Conservation (phyloP, 768 basidiomycete genomes). For the Mycena kentingensis region DNA sequence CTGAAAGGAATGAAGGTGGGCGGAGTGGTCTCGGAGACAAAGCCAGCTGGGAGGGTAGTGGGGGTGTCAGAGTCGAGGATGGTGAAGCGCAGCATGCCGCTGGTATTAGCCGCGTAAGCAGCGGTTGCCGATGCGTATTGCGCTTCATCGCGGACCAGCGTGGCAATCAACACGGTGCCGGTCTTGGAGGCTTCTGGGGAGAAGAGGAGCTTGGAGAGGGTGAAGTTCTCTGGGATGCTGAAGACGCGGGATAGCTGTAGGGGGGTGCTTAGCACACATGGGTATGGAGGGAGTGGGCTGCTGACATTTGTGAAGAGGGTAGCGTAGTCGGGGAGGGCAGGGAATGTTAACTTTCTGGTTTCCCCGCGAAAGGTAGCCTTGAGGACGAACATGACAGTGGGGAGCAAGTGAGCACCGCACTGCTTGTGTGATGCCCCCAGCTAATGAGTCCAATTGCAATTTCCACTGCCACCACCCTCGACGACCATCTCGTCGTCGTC, state of each 20-base stretch:
- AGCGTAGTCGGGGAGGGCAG: slow-evolving; percentile 62
- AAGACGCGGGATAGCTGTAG: slow-evolving; percentile 71
- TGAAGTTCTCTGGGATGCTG: slow-evolving; percentile 58
- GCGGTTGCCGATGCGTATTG: slow-evolving; percentile 58
- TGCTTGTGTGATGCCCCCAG: too few relatives aligned
- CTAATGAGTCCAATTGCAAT: too few relatives aligned
- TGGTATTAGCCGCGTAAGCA: slow-evolving; percentile 51
- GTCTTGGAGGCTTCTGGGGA: slow-evolving; percentile 58
- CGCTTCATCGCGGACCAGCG: slow-evolving; percentile 56
- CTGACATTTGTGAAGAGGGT: slow-evolving; percentile 57
- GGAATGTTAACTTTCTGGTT: slow-evolving; percentile 67
- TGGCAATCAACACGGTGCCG: slow-evolving; percentile 61
- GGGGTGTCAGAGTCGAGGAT: slow-evolving; percentile 52
- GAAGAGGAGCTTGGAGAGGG: slow-evolving; percentile 70
- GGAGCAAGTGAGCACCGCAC: slow-evolving; percentile 25
- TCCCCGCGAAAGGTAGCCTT: slow-evolving; percentile 77
- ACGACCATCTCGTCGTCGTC: too few relatives aligned
- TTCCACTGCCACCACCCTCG: too few relatives aligned
- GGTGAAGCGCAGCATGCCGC: slow-evolving; percentile 62
- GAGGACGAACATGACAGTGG: slow-evolving; percentile 57
- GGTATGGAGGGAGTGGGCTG: slow-evolving; percentile 1
- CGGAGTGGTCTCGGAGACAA: slow-evolving; percentile 8
- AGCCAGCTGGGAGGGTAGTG: slow-evolving; percentile 36
- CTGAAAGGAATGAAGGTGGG: slow-evolving; percentile 30
- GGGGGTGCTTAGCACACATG: slow-evolving; percentile 9